Conservation (phyloP, 495 filamentous ascomycete species). For the Clohesyomyces aquaticus region DNA sequence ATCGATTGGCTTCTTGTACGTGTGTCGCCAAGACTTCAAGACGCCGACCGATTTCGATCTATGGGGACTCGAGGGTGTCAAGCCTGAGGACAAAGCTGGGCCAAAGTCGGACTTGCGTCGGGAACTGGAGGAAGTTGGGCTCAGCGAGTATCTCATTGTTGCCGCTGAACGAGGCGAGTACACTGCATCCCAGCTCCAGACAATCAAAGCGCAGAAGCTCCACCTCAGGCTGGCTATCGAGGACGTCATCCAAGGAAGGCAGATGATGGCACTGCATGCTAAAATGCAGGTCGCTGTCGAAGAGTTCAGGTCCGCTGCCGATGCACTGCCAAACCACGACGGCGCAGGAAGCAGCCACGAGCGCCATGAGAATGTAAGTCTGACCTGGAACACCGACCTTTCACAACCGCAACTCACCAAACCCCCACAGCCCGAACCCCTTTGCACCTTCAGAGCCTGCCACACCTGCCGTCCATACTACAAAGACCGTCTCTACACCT, state of each 20-base stretch:
- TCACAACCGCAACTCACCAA: neutral
- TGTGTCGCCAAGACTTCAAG: conserved; percentile 61
- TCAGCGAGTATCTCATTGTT: conserved; percentile 48
- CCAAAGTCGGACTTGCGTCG: conserved; percentile 32
- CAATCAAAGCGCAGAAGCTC: conserved; percentile 48
- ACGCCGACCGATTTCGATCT: no score
- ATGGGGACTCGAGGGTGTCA: no score
- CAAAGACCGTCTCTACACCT: conserved; percentile 46
- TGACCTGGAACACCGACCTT: neutral
- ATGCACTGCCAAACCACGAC: conserved; percentile 10
- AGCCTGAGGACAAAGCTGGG: neutral
- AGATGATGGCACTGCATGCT: conserved; percentile 1
- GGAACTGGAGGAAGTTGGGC: conserved; percentile 43
- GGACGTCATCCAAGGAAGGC: conserved; percentile 9
- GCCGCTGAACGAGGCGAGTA: conserved; percentile 58
- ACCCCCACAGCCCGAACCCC: neutral
- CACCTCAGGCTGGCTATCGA: conserved; percentile 40
- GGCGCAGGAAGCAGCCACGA: conserved; percentile 9
- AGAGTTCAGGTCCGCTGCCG: neutral
- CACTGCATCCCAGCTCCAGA: conserved; percentile 53
- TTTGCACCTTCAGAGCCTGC: conserved; percentile 44
- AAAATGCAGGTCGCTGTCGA: neutral
- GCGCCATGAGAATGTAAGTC: conserved; percentile 4
- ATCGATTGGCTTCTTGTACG: conserved; percentile 66
- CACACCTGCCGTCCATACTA: conserved; percentile 48